These are phyloP conservation scores for Zizania latifolia DNA, from an alignment of 176 grass and related monocot genomes.

Conservation along the genomic window DNA sequence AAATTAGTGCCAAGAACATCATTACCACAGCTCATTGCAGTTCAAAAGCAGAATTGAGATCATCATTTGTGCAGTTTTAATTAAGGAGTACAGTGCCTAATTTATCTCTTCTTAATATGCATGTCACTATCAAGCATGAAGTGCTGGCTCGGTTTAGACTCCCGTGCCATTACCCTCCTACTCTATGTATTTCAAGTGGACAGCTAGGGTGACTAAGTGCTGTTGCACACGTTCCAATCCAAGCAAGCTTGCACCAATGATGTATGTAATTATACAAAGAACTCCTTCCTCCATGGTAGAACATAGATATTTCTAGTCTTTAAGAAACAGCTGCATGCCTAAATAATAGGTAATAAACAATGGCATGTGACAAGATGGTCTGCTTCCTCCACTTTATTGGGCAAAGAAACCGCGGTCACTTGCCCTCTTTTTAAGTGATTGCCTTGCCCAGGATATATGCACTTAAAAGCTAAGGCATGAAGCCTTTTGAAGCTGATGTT, in stretches of 20 bases:
- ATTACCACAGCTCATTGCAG: neutral
- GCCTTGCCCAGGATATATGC: neutral
- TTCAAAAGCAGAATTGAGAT: neutral
- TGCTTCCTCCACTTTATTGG: slow-evolving; percentile 4
- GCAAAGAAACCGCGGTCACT: slow-evolving; percentile 16
- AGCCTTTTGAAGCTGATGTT: slow-evolving; percentile 9
- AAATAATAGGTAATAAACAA: slow-evolving; percentile 24
- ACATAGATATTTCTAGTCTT: slow-evolving; percentile 15
- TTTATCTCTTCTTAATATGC: slow-evolving; percentile 8
- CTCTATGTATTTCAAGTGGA: slow-evolving; percentile 1
- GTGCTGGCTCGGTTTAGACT: slow-evolving; percentile 22
- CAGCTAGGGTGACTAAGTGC: slow-evolving; percentile 19
- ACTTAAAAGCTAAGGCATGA: slow-evolving; percentile 37
- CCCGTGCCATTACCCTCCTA: neutral
- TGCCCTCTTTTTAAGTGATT: neutral
- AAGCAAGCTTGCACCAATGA: slow-evolving; percentile 29
- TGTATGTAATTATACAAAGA: neutral
- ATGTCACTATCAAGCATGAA: neutral
- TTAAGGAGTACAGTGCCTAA: slow-evolving; percentile 3
- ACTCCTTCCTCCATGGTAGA: slow-evolving; percentile 1
- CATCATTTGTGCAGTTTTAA: neutral
- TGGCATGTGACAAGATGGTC: slow-evolving; percentile 5
- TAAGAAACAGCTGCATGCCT: slow-evolving; percentile 13
- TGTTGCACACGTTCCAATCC: slow-evolving; percentile 30
- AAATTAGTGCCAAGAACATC: neutral